Percentiles rank a stretch among this genome's conserved stretches.
phyloP scores from a whole-genome alignment of 306 rosid species.

The Psophocarpus tetragonolobus region DNA sequence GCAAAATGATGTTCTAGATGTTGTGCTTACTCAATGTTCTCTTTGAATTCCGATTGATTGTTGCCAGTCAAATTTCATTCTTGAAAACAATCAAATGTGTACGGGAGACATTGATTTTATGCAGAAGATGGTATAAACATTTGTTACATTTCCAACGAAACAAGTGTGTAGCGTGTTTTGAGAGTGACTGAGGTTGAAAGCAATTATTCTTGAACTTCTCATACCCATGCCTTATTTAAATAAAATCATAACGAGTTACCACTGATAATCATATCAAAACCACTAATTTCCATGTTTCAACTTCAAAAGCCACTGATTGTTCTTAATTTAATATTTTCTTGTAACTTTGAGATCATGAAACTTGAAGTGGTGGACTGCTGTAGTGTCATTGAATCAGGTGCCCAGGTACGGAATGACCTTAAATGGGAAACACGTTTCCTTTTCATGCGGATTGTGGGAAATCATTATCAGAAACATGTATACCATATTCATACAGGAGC shows the following conservation, averaged over 20 bases:
- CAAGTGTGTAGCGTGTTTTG: not conserved
- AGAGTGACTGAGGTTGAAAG: not conserved
- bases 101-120: not conserved
- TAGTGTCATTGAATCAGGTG: not conserved
- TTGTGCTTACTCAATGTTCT: not conserved
- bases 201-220: not conserved
- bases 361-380: not conserved
- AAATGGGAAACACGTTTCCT: not conserved
- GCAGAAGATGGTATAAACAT: not conserved
- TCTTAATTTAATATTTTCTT: not conserved
- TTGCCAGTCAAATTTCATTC: not conserved
- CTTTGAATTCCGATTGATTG: too few species aligned
- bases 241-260: not conserved
- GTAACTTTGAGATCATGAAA: too few species aligned
- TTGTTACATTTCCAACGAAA: not conserved
- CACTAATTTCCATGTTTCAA: not conserved
- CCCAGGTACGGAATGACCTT: too few species aligned
- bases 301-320: not conserved
- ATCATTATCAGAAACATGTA: not conserved
- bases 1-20: not conserved
- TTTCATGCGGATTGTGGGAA: not conserved
- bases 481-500: not conserved
- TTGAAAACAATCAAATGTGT: not conserved
- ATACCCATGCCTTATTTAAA: not conserved
- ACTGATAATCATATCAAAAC: not conserved